A percentile compares a stretch with the other conserved stretches of the same genome.
Conservation (phyloP, 352 stramenopile genomes). For the Globisporangium mamillatum region DNA sequence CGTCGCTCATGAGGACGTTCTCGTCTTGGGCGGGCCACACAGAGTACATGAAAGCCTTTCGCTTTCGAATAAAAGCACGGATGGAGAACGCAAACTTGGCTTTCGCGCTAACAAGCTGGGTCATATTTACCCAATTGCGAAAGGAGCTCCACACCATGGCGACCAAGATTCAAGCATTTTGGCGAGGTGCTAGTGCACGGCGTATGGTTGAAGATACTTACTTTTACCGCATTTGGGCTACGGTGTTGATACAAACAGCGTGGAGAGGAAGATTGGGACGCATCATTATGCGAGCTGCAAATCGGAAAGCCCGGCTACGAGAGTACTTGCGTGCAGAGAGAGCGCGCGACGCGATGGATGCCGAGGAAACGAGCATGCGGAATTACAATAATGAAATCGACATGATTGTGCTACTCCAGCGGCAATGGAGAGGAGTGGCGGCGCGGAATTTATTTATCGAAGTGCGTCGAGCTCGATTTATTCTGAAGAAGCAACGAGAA, state of each 20-base stretch:
- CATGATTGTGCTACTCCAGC: slow-evolving; percentile 65
- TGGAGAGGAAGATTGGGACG: slow-evolving; percentile 62
- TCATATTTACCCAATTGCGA: slow-evolving; percentile 31
- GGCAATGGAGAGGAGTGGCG: slow-evolving; percentile 67
- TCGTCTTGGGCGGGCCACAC: slow-evolving; percentile 42
- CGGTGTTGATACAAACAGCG: slow-evolving; percentile 64
- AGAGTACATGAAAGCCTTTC: slow-evolving; percentile 38
- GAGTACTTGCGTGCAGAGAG: slow-evolving; percentile 70
- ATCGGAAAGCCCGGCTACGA: slow-evolving; percentile 51
- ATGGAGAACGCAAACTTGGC: slow-evolving; percentile 50
- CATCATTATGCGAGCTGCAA: slow-evolving; percentile 45
- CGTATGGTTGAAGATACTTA: slow-evolving; percentile 57
- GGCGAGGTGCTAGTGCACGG: slow-evolving; percentile 45
- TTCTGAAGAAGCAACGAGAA: slow-evolving; percentile 67
- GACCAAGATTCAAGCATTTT: slow-evolving; percentile 57
- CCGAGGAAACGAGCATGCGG: slow-evolving; percentile 38
- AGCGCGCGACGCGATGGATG: slow-evolving; percentile 54
- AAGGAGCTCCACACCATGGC: slow-evolving; percentile 32
- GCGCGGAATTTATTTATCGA: slow-evolving; percentile 61
- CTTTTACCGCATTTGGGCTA: slow-evolving; percentile 58
- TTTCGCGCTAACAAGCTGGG: slow-evolving; percentile 51
- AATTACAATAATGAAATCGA: slow-evolving; percentile 50
- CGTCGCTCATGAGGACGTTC: slow-evolving; percentile 55
- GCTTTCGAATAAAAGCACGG: slow-evolving; percentile 37
- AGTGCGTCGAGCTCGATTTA: slow-evolving; percentile 47